phyloP scores from a whole-genome alignment of 1,139 yeast species.

The Debaryomycetaceae sp. region DNA sequence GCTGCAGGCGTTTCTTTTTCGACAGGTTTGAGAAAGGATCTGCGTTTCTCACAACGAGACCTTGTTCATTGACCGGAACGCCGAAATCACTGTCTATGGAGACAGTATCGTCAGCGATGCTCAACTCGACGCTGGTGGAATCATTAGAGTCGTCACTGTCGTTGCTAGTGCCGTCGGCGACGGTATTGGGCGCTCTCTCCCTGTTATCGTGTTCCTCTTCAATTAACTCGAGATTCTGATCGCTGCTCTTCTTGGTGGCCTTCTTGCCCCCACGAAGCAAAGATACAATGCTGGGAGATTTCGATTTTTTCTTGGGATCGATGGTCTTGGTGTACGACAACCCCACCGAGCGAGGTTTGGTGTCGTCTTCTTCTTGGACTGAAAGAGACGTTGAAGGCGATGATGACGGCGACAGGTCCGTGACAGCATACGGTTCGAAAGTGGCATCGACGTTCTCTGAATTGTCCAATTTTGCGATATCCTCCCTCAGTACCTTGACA shows the following conservation, averaged over 20 bases:
- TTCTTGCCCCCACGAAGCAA: conserved; percentile 14
- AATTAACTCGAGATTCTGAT: conserved; percentile 15
- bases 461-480: too few relatives aligned
- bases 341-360: conserved; percentile 5
- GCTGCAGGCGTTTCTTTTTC: not conserved
- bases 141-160: conserved; percentile 1
- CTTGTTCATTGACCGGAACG: conserved; percentile 20
- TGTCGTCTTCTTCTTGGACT: conserved; percentile 2
- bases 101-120: conserved; percentile 15
- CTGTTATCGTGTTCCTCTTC: conserved; percentile 15
- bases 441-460: too few relatives aligned
- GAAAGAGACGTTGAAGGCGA: too few relatives aligned
- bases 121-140: too few relatives aligned
- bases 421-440: too few relatives aligned
- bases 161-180: too few relatives aligned
- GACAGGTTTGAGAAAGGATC: not conserved
- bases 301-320: conserved; percentile 11
- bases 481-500: too few relatives aligned
- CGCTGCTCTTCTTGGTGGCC: conserved; percentile 3
- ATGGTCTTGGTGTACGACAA: conserved; percentile 15
- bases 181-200: conserved; percentile 2
- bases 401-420: too few relatives aligned
- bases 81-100: conserved; percentile 35
- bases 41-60: conserved; percentile 15
- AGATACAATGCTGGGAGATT: conserved; percentile 16